Evolutionary conservation across 2,329 filamentous ascomycete genomes (phyloP).

Genomic region (Fusarium setosum): DNA sequence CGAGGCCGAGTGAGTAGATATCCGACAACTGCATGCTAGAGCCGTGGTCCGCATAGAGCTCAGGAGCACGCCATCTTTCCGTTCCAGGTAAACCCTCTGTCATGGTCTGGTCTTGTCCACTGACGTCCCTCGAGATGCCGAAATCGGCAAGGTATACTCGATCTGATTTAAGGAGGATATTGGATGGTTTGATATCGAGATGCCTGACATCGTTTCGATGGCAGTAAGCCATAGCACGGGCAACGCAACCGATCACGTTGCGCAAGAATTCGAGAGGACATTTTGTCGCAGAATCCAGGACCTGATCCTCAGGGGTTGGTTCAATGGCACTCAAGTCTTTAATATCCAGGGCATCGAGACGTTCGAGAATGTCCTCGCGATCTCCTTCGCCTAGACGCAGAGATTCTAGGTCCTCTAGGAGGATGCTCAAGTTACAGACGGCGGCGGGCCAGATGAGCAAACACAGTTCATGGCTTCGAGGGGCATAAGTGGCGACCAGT

Average conservation of each 20-base stretch:
- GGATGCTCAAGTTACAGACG: conserved; percentile 55
- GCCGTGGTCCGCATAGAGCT: conserved; percentile 51
- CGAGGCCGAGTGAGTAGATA: conserved; percentile 60
- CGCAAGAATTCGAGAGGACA: conserved; percentile 56
- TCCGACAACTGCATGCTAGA: conserved; percentile 60
- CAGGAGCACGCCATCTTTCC: conserved; percentile 58
- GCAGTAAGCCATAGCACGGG: conserved; percentile 56
- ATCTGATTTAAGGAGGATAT: conserved; percentile 58
- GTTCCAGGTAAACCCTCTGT: conserved; percentile 56
- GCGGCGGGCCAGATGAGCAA: conserved; percentile 61
- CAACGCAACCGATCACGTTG: conserved; percentile 57
- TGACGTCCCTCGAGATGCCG: conserved; percentile 60
- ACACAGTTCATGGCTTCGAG: conserved; percentile 53
- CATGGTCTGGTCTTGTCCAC: conserved; percentile 56
- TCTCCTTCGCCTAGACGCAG: conserved; percentile 53
- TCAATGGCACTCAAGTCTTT: conserved; percentile 51
- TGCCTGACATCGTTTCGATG: conserved; percentile 57
- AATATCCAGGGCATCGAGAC: conserved; percentile 53
- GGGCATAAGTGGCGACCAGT: conserved; percentile 59
- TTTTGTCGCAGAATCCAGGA: conserved; percentile 37
- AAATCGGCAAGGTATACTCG: conserved; percentile 62
- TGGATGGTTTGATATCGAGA: conserved; percentile 60
- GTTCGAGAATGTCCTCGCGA: conserved; percentile 53
- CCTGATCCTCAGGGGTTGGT: conserved; percentile 31
- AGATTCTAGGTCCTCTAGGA: conserved; percentile 57